Percentiles rank a stretch among this genome's conserved stretches.
Evolutionary conservation across 495 filamentous ascomycete genomes (phyloP).

Genomic region (Aspergillus conjunctus): DNA sequence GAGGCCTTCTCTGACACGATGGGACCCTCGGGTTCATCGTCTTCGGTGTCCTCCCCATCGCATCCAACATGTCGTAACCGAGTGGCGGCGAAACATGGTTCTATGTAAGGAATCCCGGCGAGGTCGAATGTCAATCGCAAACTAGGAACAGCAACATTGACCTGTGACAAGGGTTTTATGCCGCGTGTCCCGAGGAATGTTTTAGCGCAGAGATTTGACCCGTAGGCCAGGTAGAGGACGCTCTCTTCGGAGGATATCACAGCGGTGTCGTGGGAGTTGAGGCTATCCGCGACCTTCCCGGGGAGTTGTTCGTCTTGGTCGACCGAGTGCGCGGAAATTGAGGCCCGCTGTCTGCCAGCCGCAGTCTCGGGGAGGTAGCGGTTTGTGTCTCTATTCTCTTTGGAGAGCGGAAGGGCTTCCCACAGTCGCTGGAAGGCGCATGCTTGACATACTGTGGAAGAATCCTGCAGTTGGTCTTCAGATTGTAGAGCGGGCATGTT

Average conservation of each 20-base stretch:
- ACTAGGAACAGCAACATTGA: slow-evolving; percentile 78
- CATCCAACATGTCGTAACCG: slow-evolving; percentile 49
- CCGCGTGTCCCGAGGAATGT: slow-evolving; percentile 76
- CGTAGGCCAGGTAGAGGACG: slow-evolving; percentile 91
- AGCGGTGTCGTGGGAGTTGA: slow-evolving; percentile 23
- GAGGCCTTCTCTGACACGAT: slow-evolving; percentile 34
- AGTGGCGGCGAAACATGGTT: slow-evolving; percentile 92
- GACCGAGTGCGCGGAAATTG: slow-evolving; percentile 17
- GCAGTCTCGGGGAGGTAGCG: slow-evolving; percentile 17
- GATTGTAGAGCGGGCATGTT: too few relatives aligned
- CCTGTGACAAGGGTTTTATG: slow-evolving; percentile 74
- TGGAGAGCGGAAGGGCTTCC: slow-evolving; percentile 8
- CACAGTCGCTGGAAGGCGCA: slow-evolving; percentile 15
- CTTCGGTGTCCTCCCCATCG: slow-evolving; percentile 23
- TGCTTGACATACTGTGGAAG: slow-evolving; percentile 9
- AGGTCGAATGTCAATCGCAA: slow-evolving; percentile 82
- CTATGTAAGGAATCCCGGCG: slow-evolving; percentile 79
- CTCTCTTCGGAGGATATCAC: slow-evolving; percentile 42
- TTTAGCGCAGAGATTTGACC: slow-evolving; percentile 78
- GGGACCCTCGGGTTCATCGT: slow-evolving; percentile 19
- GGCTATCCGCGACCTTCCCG: slow-evolving; percentile 27
- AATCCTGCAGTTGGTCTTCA: not conserved
- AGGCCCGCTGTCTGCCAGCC: slow-evolving; percentile 16
- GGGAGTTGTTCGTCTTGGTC: slow-evolving; percentile 27
- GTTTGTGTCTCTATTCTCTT: slow-evolving; percentile 1